Conservation (phyloP, 2,329 filamentous ascomycete species). For the Aspergillus piperis region DNA sequence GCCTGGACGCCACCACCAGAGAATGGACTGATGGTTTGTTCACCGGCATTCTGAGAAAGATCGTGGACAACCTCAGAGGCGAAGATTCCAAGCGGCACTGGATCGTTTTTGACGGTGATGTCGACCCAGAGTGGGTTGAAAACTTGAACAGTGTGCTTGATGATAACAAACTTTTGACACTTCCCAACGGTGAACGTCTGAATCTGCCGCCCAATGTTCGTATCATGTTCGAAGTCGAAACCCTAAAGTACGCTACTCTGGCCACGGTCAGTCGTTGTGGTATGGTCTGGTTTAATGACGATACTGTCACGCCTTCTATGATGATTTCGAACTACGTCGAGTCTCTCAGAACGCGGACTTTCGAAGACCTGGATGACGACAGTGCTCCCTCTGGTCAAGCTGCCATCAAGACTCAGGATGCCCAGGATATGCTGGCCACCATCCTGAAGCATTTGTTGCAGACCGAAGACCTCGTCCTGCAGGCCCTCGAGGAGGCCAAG, state of each 20-base stretch:
- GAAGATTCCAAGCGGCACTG: slow-evolving; percentile 97
- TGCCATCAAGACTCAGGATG: slow-evolving; percentile 73
- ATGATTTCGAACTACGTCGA: slow-evolving; percentile 91
- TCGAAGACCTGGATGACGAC: slow-evolving; percentile 96
- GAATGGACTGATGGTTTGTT: slow-evolving; percentile 99
- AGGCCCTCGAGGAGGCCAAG: slow-evolving; percentile 73
- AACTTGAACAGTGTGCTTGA: slow-evolving; percentile 99
- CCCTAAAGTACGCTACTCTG: slow-evolving; percentile 91
- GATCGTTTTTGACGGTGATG: slow-evolving; percentile 99
- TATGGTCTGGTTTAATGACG: slow-evolving; percentile 99
- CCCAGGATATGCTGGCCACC: slow-evolving; percentile 78
- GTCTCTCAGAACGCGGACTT: slow-evolving; percentile 75
- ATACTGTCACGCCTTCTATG: slow-evolving; percentile 90
- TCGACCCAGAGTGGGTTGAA: slow-evolving; percentile 99
- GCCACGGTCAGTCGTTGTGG: slow-evolving; percentile 99
- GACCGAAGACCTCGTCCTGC: slow-evolving; percentile 76
- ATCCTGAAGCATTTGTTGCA: slow-evolving; percentile 74
- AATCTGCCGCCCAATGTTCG: slow-evolving; percentile 92
- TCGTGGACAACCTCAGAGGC: slow-evolving; percentile 96
- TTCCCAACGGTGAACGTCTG: slow-evolving; percentile 97
- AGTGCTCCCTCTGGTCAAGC: slow-evolving; percentile 73
- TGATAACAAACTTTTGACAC: slow-evolving; percentile 95
- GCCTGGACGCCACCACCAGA: slow-evolving; percentile 89
- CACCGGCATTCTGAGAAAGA: slow-evolving; percentile 95
- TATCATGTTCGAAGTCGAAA: slow-evolving; percentile 99